phyloP scores from a whole-genome alignment of 345 rosid species.

The Rhodamnia argentea region DNA sequence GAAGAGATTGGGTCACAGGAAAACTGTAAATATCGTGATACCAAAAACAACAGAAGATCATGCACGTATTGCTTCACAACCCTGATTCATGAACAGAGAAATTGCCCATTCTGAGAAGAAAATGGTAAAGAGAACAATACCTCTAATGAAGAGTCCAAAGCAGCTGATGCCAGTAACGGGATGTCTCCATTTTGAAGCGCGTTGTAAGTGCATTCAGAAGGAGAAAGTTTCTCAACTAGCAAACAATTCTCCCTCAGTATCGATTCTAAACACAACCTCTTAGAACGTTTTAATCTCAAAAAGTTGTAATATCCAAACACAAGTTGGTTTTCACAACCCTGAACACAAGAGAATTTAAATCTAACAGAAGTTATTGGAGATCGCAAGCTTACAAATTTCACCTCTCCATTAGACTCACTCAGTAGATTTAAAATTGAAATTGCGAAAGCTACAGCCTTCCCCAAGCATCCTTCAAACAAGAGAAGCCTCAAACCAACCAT shows the following conservation, averaged over 20 bases:
- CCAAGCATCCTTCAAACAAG: conserved; percentile 73
- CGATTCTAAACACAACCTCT: conserved; percentile 51
- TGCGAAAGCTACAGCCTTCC: conserved; percentile 49
- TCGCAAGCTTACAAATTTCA: conserved; percentile 31
- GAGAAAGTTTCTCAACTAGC: conserved; percentile 43
- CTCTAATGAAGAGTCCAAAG: neutral
- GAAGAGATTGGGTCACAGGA: neutral
- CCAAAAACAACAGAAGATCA: neutral
- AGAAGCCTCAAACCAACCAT: conserved; percentile 63
- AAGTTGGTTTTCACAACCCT: conserved; percentile 44
- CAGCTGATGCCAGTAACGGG: conserved; percentile 11
- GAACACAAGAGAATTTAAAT: conserved; percentile 49
- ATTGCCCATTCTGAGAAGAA: neutral
- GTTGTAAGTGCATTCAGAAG: conserved; percentile 55
- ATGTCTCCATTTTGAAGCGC: conserved; percentile 42
- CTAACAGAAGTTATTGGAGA: conserved; percentile 67
- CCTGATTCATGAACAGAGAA: neutral
- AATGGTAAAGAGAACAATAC: neutral
- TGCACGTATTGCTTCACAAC: neutral
- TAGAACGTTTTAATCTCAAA: conserved; percentile 39
- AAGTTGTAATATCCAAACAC: conserved; percentile 55
- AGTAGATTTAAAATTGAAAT: conserved; percentile 44
- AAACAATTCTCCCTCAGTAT: conserved; percentile 43
- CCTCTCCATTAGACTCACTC: conserved; percentile 32
- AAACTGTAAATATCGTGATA: neutral